Evolutionary conservation across 116 monocot genomes (phyloP).

Genomic region (Papilionanthe hybrid): DNA sequence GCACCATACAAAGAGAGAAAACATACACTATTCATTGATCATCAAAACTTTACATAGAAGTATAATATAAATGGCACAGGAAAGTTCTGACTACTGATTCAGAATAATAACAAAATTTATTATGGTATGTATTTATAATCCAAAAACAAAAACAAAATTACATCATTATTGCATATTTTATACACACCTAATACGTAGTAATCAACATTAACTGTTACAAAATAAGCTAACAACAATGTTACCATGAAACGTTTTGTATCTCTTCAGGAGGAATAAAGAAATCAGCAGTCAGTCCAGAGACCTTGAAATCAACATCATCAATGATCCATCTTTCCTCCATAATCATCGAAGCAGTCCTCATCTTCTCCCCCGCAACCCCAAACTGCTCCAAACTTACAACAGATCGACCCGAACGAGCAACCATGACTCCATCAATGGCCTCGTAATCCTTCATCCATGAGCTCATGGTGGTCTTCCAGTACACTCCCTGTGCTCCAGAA

Average conservation of each 20-base stretch:
- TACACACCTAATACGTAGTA: no score
- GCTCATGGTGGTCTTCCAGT: conserved; percentile 72
- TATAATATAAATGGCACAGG: no score
- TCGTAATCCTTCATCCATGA: conserved; percentile 62
- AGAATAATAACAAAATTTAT: no score
- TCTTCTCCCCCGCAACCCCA: conserved; percentile 35
- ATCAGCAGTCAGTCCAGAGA: conserved; percentile 51
- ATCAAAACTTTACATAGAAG: no score
- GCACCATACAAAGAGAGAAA: no score
- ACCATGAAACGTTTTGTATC: no score
- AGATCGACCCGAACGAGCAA: conserved; percentile 63
- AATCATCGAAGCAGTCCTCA: conserved; percentile 20
- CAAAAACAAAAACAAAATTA: no score
- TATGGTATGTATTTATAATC: no score
- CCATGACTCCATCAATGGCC: conserved; percentile 43
- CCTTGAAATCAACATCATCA: conserved; percentile 66
- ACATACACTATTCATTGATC: no score
- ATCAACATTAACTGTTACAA: neutral
- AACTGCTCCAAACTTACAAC: conserved; percentile 42
- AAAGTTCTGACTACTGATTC: no score
- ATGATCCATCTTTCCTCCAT: conserved; percentile 85
- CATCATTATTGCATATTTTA: no score
- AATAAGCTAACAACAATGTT: neutral
- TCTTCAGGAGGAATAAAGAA: conserved; percentile 61
- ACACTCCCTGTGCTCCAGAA: conserved; percentile 43